Evolutionary conservation across 345 rosid genomes (phyloP).

Genomic region (Eucalyptus polybractea): DNA sequence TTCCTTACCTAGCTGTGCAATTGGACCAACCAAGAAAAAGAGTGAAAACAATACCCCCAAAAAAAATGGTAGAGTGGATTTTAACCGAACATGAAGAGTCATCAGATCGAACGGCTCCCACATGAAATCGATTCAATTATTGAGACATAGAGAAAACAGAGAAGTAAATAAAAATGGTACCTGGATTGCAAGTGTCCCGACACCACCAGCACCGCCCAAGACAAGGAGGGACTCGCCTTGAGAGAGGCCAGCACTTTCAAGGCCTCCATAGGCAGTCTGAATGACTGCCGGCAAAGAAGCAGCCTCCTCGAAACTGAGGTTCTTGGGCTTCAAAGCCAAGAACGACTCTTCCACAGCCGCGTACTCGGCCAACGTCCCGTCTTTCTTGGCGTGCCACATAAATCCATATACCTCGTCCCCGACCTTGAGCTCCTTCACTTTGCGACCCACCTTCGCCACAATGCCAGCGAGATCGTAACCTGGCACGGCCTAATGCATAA

Average conservation of each 20-base stretch:
- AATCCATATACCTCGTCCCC: conserved; percentile 82
- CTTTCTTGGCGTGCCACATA: conserved; percentile 58
- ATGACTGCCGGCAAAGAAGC: conserved; percentile 56
- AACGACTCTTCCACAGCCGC: conserved; percentile 60
- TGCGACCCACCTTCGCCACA: conserved; percentile 48
- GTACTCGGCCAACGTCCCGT: conserved; percentile 70
- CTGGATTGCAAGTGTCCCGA: conserved; percentile 78
- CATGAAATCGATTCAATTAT: too few species aligned
- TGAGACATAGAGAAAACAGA: not conserved
- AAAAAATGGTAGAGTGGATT: not conserved
- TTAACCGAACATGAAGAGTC: not conserved
- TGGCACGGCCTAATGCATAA: conserved; percentile 48
- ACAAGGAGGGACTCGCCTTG: not conserved
- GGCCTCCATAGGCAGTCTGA: conserved; percentile 46
- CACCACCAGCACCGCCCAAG: conserved; percentile 78
- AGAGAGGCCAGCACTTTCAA: too few species aligned
- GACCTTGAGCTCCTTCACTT: conserved; percentile 29
- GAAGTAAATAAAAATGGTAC: not conserved
- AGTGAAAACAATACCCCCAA: too few species aligned
- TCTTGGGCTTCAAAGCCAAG: conserved; percentile 45
- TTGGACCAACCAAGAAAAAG: too few species aligned
- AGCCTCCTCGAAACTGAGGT: conserved; percentile 27
- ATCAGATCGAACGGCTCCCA: not conserved
- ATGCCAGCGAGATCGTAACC: conserved; percentile 87
- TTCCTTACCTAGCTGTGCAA: too few species aligned